Evolutionary conservation across 257 asterid species (phyloP).

Genomic region (Anisodus tanguticus): DNA sequence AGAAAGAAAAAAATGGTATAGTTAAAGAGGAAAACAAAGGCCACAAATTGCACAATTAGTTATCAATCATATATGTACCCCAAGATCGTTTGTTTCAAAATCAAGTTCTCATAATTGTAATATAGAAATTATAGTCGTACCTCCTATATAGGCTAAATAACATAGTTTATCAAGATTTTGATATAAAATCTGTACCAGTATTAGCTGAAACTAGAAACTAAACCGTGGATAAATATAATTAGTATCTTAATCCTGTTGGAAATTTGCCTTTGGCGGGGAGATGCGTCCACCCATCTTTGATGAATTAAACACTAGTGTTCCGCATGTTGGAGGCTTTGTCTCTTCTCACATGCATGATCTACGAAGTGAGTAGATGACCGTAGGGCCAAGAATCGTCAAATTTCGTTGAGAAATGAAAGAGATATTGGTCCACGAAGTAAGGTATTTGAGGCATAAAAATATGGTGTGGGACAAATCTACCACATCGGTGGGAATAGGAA

Average conservation of each 20-base stretch:
- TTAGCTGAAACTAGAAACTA: neutral
- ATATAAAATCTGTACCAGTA: neutral
- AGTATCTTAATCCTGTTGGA: neutral
- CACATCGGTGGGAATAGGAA: no score
- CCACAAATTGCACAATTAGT: neutral
- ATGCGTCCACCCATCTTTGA: no score
- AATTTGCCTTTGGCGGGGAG: no score
- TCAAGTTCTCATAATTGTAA: neutral
- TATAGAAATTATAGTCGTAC: neutral
- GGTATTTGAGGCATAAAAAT: no score
- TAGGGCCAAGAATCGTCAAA: no score
- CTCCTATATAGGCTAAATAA: neutral
- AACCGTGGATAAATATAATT: neutral
- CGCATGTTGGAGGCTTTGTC: no score
- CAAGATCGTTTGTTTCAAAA: neutral
- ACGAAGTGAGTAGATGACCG: no score
- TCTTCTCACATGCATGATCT: no score
- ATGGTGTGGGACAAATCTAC: no score
- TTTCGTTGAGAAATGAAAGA: no score
- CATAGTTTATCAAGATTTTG: neutral
- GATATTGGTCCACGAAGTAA: no score
- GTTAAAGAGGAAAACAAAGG: neutral
- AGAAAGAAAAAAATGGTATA: conserved; percentile 32
- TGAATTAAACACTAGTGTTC: no score
- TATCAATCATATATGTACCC: neutral